Evolutionary conservation across 805 yeast species (phyloP).

Genomic region (Starmera pachycereana): DNA sequence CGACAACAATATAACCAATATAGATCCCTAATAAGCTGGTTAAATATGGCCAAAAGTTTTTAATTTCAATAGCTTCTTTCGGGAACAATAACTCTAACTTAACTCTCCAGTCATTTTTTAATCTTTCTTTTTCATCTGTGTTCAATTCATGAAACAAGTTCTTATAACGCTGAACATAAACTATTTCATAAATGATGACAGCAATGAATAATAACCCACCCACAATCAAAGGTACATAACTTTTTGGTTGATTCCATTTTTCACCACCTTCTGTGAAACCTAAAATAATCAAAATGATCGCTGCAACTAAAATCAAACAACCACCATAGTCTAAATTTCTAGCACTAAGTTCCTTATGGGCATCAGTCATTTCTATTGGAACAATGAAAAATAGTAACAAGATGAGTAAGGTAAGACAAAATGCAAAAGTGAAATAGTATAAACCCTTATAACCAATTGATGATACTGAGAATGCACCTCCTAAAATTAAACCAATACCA

Average conservation of each 20-base stretch:
- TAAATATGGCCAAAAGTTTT: conserved; percentile 17
- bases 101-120: conserved; percentile 7
- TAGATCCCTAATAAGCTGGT: conserved; percentile 13
- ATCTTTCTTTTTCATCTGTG: not conserved
- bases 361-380: conserved; percentile 20
- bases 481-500: conserved; percentile 31
- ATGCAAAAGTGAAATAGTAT: conserved; percentile 28
- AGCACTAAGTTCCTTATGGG: conserved; percentile 8
- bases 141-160: conserved; percentile 1
- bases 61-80: conserved; percentile 15
- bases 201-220: conserved; percentile 23
- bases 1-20: conserved; percentile 12
- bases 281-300: conserved; percentile 27
- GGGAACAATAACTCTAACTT: conserved; percentile 20
- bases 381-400: conserved; percentile 20
- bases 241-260: conserved; percentile 29
- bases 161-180: conserved; percentile 10
- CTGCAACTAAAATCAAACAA: conserved; percentile 22
- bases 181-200: conserved; percentile 23
- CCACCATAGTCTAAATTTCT: conserved; percentile 28
- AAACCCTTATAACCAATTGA: conserved; percentile 29
- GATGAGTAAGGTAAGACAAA: conserved; percentile 12
- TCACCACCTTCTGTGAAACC: conserved; percentile 38
- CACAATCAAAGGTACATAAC: conserved; percentile 30
- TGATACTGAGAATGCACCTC: conserved; percentile 33